Conservation (phyloP, 202 grass and related monocot species). For the Schoenoplectus tabernaemontani region DNA sequence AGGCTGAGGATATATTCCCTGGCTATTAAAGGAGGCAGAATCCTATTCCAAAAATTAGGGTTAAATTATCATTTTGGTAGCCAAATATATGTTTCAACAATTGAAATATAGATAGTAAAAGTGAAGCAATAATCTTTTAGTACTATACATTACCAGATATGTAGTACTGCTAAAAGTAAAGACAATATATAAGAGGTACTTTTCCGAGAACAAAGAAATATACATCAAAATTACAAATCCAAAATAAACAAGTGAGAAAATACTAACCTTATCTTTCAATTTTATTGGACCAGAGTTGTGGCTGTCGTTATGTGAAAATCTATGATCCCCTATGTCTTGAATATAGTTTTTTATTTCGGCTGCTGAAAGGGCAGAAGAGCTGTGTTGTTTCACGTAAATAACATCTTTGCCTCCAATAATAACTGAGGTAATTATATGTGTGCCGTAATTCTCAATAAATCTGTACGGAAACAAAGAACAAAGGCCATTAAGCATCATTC, state of each 20-base stretch:
- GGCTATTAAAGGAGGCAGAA: conserved; percentile 30
- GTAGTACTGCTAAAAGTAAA: neutral
- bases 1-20: conserved; percentile 55
- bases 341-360: conserved; percentile 57
- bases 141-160: neutral
- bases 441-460: conserved; percentile 71
- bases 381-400: conserved; percentile 59
- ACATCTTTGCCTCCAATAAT: conserved; percentile 57
- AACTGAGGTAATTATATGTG: conserved; percentile 52
- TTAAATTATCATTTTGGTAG: neutral
- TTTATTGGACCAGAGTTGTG: conserved; percentile 38
- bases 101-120: neutral
- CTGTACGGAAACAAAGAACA: conserved; percentile 26
- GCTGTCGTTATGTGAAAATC: conserved; percentile 44
- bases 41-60: conserved; percentile 3
- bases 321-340: conserved; percentile 44
- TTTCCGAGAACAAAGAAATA: neutral
- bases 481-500: neutral
- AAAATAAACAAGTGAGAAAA: conserved; percentile 2
- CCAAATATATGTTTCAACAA: neutral
- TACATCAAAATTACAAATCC: neutral
- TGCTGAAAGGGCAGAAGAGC: conserved; percentile 33
- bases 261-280: conserved; percentile 41
- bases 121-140: neutral
- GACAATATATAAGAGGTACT: neutral